These are phyloP conservation scores for Lathyrus sativus DNA, from an alignment of 306 rosid genomes.

Conservation along the genomic window DNA sequence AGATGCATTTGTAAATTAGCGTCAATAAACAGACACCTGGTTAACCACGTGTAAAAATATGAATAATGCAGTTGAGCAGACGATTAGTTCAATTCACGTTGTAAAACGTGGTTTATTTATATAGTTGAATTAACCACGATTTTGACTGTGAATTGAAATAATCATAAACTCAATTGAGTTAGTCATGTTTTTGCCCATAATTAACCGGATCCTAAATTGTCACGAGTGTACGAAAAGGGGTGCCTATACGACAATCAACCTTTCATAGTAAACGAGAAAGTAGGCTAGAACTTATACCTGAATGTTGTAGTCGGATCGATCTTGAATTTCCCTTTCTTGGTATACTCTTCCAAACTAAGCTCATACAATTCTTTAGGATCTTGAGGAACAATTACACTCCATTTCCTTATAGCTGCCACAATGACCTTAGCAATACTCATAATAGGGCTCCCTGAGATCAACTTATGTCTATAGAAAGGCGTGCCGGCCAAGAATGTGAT, in stretches of 20 bases:
- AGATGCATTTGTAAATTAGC: background rate
- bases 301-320: conserved; percentile 55
- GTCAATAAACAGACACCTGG: too few relatives aligned
- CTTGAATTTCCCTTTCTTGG: conserved; percentile 47
- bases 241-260: background rate
- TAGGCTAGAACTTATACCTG: conserved; percentile 40
- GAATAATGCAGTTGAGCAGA: too few relatives aligned
- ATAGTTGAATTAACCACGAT: too few relatives aligned
- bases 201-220: too few relatives aligned
- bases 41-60: too few relatives aligned
- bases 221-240: too few relatives aligned
- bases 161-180: too few relatives aligned
- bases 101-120: too few relatives aligned
- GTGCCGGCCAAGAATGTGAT: conserved; percentile 66
- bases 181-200: too few relatives aligned
- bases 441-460: conserved; percentile 68
- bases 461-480: conserved; percentile 69
- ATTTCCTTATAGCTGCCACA: conserved; percentile 56
- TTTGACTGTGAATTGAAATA: too few relatives aligned
- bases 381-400: conserved; percentile 48
- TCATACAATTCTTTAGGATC: conserved; percentile 66
- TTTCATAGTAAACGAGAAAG: conserved; percentile 10
- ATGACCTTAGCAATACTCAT: conserved; percentile 55
- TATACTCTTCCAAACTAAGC: conserved; percentile 51
- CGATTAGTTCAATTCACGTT: too few relatives aligned